phyloP scores from a whole-genome alignment of 495 filamentous ascomycete genomes.

The Amphirosellinia nigrospora region DNA sequence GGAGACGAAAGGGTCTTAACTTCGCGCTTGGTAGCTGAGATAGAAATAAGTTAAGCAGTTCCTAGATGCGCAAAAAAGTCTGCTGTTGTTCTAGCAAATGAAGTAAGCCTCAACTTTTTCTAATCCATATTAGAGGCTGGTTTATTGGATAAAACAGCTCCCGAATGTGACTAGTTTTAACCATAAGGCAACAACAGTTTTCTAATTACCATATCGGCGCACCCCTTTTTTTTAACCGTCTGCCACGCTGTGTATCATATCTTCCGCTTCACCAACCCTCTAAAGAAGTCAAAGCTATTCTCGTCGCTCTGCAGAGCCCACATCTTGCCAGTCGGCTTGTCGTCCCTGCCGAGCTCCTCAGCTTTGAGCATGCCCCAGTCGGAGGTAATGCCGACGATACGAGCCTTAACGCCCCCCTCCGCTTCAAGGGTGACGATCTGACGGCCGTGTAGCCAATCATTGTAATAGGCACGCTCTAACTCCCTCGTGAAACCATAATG shows the following conservation, averaged over 20 bases:
- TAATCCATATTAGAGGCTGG: background rate
- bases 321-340: constrained; percentile 73
- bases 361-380: constrained; percentile 87
- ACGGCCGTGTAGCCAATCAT: constrained; percentile 85
- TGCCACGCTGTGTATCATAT: constrained; percentile 44
- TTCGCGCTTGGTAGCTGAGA: too few species aligned
- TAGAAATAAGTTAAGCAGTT: too few species aligned
- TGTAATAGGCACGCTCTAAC: constrained; percentile 82
- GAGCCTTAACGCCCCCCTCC: constrained; percentile 75
- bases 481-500: constrained; percentile 70
- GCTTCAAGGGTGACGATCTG: constrained; percentile 90
- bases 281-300: constrained; percentile 99
- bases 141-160: background rate
- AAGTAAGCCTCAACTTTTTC: background rate
- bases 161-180: background rate
- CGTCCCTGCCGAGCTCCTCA: constrained; percentile 78
- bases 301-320: constrained; percentile 93
- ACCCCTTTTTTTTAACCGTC: background rate
- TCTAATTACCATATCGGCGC: background rate
- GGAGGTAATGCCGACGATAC: constrained; percentile 86
- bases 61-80: background rate
- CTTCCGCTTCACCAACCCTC: constrained; percentile 84
- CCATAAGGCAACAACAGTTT: background rate
- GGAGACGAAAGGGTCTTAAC: too few species aligned
- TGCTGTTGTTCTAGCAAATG: background rate